These are phyloP conservation scores for Aspergillus puulaauensis DNA, from an alignment of 2,329 filamentous ascomycete genomes.

Conservation along the genomic window DNA sequence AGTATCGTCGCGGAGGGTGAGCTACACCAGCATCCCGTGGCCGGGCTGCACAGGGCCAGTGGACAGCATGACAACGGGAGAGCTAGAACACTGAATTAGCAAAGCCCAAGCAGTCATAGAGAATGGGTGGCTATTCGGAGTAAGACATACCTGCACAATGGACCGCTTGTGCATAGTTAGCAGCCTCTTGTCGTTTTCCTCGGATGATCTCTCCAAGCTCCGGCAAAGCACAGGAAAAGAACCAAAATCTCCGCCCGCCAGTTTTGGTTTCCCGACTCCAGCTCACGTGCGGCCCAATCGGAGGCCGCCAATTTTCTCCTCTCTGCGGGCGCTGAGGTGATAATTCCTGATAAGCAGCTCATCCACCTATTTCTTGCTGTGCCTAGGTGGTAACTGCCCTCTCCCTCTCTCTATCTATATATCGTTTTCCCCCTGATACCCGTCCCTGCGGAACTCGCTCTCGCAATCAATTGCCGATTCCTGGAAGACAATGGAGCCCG, in stretches of 20 bases:
- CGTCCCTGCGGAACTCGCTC: not conserved
- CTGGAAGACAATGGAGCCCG: constrained; percentile 29
- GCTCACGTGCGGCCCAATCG: constrained; percentile 37
- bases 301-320: constrained; percentile 15
- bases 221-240: constrained; percentile 9
- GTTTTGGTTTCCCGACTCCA: constrained; percentile 16
- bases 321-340: constrained; percentile 7
- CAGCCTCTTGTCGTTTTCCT: constrained; percentile 5
- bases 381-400: not conserved
- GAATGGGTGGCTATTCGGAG: not conserved
- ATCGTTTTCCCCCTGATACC: not conserved
- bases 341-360: constrained; percentile 17
- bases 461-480: not conserved
- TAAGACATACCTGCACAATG: constrained; percentile 31
- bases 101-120: not conserved
- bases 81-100: constrained; percentile 25
- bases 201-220: constrained; percentile 10
- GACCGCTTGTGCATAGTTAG: constrained; percentile 36
- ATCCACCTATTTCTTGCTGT: constrained; percentile 1
- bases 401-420: constrained; percentile 4
- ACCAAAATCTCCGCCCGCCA: constrained; percentile 2
- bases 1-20: constrained; percentile 30
- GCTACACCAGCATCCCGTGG: constrained; percentile 22
- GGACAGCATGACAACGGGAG: constrained; percentile 39
- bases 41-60: constrained; percentile 37